These are phyloP conservation scores for Fusarium cicatricum DNA, from an alignment of 2,329 filamentous ascomycete genomes.

Conservation along the genomic window DNA sequence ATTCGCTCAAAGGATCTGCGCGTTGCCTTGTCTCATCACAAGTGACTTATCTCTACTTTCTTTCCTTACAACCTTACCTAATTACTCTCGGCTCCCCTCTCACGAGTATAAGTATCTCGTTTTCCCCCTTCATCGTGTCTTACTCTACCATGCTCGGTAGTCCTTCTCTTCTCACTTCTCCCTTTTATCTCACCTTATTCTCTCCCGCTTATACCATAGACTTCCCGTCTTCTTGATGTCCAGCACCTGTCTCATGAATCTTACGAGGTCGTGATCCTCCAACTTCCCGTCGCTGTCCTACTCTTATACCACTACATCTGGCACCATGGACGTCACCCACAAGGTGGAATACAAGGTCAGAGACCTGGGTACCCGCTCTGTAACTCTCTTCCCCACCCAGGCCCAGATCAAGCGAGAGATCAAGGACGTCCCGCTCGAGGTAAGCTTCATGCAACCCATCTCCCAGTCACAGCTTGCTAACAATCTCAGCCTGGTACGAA, in stretches of 20 bases:
- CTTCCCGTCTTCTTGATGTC: neutral
- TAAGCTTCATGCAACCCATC: conserved; percentile 4
- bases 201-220: neutral
- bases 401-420: conserved; percentile 70
- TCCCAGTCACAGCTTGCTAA: neutral
- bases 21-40: conserved; percentile 16
- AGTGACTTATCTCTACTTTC: conserved; percentile 10
- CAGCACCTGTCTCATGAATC: neutral
- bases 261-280: neutral
- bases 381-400: conserved; percentile 68
- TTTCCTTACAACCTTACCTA: neutral
- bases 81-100: neutral
- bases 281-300: neutral
- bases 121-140: conserved; percentile 17
- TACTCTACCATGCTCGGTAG: conserved; percentile 20
- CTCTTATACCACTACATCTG: neutral
- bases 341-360: conserved; percentile 63
- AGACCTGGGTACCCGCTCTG: conserved; percentile 65
- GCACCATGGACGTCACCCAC: conserved; percentile 50
- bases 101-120: conserved; percentile 39
- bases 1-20: no score
- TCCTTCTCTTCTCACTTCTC: conserved; percentile 3
- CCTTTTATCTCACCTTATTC: neutral
- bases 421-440: conserved; percentile 54
- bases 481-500: conserved; percentile 60